Evolutionary conservation across 805 yeast genomes (phyloP), one percentile per base, ranked within the genome.

Genomic region (Yamadazyma insecticola): DNA sequence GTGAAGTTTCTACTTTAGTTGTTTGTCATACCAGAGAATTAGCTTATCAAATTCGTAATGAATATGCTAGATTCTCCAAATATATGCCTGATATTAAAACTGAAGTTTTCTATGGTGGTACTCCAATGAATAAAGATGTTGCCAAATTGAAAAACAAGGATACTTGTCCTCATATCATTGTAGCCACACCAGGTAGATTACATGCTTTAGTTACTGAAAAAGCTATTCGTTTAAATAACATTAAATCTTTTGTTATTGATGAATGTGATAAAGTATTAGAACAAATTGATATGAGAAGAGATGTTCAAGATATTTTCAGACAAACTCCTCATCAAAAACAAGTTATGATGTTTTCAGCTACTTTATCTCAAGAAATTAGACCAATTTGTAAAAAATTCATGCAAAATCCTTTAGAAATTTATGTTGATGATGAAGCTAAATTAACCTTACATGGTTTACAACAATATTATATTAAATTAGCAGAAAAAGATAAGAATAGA

Each of bases 281-380:
- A 70, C 70, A 78, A 34, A 53, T 81, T 52, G 94, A 83, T 52
- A 90, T 90, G 98, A 85, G 98, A 74, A 81, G 96, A 62, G 98
- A 90, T 57, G 96, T 90, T 37, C 98, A 90, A 72, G 97, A 90
- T 58, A 84, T 92, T 44, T 90, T 92, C 79, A 81, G 96, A 63
- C 85, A 85, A 40, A 90, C 98, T 31, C 98, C 98, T 45, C 95
- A 85, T 66, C 96, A 90, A 61, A 90, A 90, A 67, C 98, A 90
- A 71, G 97, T 92, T 35, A 89, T 92, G 97, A 90, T 90, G 96
- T 90, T 90, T 65, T 84, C 96, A 39, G 98, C 98, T 45, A 90
- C 98, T 35, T 74, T 90, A 50, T 79, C 95, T 28, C 85, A 77
- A 57, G 97, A 90, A 57, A 87, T 90, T 53, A 84, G 96, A 63